These are phyloP conservation scores for Leersia perrieri DNA, from an alignment of 176 grass and related monocot species.

Conservation along the genomic window DNA sequence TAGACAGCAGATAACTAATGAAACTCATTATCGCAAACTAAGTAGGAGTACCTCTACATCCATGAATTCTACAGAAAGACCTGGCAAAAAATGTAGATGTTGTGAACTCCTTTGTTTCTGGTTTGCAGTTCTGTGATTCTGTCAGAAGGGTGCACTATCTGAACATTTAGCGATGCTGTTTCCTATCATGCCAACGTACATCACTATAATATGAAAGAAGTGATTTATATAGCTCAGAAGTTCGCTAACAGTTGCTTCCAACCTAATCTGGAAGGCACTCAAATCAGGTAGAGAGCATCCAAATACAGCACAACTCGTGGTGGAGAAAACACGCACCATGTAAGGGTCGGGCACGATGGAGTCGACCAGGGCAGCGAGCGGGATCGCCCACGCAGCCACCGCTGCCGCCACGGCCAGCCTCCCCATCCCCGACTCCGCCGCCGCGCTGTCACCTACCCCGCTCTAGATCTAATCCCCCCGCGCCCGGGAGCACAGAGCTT, in stretches of 20 bases:
- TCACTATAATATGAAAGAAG: not conserved
- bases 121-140: not conserved
- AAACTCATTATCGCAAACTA: not conserved
- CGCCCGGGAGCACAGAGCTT: not conserved
- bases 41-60: too few relatives aligned
- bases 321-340: slow-evolving; percentile 51
- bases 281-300: not conserved
- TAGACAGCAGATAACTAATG: not conserved
- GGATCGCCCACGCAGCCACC: slow-evolving; percentile 52
- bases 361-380: slow-evolving; percentile 49
- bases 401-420: slow-evolving; percentile 35
- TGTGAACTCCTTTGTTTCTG: not conserved
- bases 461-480: slow-evolving; percentile 37
- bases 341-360: slow-evolving; percentile 65
- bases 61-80: not conserved
- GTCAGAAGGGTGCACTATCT: not conserved
- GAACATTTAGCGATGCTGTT: not conserved
- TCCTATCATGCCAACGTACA: not conserved
- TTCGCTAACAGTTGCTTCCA: not conserved
- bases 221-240: not conserved
- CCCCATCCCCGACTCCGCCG: slow-evolving; percentile 39
- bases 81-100: not conserved
- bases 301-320: not conserved
- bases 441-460: not conserved
- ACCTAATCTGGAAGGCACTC: not conserved